phyloP scores from a whole-genome alignment of 441 rosid genomes.

The Kokia cookei region DNA sequence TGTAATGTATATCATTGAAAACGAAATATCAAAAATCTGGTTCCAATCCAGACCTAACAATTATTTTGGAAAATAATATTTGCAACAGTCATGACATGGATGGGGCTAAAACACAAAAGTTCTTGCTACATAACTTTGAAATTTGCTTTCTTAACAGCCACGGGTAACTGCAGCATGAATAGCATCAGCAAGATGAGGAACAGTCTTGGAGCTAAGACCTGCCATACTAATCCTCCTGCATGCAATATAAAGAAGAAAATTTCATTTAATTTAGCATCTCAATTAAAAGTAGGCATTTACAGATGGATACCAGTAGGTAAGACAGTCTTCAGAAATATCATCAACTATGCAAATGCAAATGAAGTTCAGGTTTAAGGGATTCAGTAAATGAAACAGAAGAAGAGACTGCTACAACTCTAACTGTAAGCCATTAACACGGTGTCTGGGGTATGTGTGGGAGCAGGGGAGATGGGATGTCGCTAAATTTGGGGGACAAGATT shows the following conservation, averaged over 20 bases:
- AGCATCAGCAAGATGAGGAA: conserved; percentile 55
- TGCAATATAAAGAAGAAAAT: conserved; percentile 20
- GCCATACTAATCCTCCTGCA: conserved; percentile 74
- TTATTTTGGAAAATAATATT: neutral
- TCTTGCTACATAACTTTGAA: neutral
- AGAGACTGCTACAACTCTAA: neutral
- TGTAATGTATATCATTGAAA: neutral
- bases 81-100: neutral
- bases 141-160: conserved; percentile 17
- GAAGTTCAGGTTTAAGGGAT: neutral
- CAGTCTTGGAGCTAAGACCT: conserved; percentile 47
- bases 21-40: neutral
- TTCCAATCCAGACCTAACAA: neutral
- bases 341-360: neutral
- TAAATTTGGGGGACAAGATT: neutral
- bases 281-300: neutral
- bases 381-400: neutral
- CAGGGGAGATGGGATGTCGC: neutral
- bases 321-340: neutral
- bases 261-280: neutral
- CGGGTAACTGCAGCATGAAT: conserved; percentile 53
- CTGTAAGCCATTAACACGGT: neutral
- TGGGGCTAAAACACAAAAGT: neutral
- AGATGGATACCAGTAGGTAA: neutral
- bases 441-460: neutral